Conservation (phyloP, 129 eudicot species). For the Gnaphalium uliginosum region DNA sequence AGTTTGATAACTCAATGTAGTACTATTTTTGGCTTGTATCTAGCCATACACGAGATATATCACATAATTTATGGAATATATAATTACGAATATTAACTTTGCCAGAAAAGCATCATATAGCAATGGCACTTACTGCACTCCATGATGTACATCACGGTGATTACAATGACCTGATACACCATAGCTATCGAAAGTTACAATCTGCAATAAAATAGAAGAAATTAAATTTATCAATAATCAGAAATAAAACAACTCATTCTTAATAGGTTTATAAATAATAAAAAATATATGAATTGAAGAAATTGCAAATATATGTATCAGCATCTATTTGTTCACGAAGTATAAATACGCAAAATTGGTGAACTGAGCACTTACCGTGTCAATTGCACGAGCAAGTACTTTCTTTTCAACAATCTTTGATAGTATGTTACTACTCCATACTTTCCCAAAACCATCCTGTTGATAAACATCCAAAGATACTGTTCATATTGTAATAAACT, state of each 20-base stretch:
- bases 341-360: neutral
- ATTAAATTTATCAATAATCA: slow-evolving; percentile 1
- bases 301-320: neutral
- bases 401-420: slow-evolving; percentile 52
- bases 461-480: slow-evolving; percentile 12
- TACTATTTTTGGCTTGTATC: neutral
- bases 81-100: neutral
- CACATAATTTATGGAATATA: neutral
- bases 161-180: slow-evolving; percentile 97
- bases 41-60: neutral
- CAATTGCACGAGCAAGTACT: slow-evolving; percentile 48
- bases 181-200: slow-evolving; percentile 73
- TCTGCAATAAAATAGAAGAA: slow-evolving; percentile 45
- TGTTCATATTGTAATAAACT: neutral
- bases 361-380: slow-evolving; percentile 48
- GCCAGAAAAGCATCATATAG: slow-evolving; percentile 7
- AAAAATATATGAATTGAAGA: neutral
- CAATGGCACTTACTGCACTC: slow-evolving; percentile 59
- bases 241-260: neutral
- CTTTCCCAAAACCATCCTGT: slow-evolving; percentile 87
- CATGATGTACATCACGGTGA: slow-evolving; percentile 75
- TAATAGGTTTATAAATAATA: neutral
- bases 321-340: neutral
- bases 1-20: neutral
- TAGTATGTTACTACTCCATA: slow-evolving; percentile 57